Conservation (phyloP, 2,329 filamentous ascomycete genomes). For the Xylariomycetidae sp. region DNA sequence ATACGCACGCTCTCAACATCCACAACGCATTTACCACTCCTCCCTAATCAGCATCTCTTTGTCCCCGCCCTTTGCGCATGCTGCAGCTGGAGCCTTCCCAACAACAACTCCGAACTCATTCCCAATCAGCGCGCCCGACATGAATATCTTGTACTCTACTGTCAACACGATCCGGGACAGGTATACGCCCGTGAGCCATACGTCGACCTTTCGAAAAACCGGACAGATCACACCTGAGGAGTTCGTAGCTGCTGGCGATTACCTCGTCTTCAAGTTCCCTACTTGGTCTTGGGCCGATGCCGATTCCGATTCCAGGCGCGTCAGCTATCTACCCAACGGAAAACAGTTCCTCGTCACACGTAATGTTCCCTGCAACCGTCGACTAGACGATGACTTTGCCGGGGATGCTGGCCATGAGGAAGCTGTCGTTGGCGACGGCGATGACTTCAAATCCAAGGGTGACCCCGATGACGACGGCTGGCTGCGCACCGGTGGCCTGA, state of each 20-base stretch:
- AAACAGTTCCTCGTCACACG: slow-evolving; percentile 97
- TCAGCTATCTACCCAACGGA: slow-evolving; percentile 73
- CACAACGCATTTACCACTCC: too few species aligned
- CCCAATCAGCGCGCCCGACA: too few species aligned
- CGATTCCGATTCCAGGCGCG: slow-evolving; percentile 72
- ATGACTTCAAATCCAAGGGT: slow-evolving; percentile 51
- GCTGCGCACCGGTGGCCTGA: slow-evolving; percentile 80
- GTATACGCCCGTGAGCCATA: slow-evolving; percentile 83
- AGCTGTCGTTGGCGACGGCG: slow-evolving; percentile 76
- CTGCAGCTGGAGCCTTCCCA: too few species aligned
- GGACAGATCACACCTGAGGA: slow-evolving; percentile 97
- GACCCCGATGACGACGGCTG: slow-evolving; percentile 72
- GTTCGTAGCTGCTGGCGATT: slow-evolving; percentile 93
- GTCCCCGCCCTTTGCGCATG: too few species aligned
- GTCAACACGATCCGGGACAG: slow-evolving; percentile 89
- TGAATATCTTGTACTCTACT: slow-evolving; percentile 91
- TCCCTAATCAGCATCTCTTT: too few species aligned
- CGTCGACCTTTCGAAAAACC: slow-evolving; percentile 87
- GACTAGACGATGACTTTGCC: slow-evolving; percentile 89
- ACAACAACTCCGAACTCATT: too few species aligned
- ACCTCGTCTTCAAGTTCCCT: slow-evolving; percentile 97
- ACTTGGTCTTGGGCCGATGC: slow-evolving; percentile 97
- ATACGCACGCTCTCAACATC: too few species aligned
- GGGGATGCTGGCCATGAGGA: slow-evolving; percentile 84
- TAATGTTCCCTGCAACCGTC: slow-evolving; percentile 87